Evolutionary conservation across 148 eudicot genomes (phyloP), one percentile per base, ranked within the genome.

Genomic region (Talinum fruticosum): DNA sequence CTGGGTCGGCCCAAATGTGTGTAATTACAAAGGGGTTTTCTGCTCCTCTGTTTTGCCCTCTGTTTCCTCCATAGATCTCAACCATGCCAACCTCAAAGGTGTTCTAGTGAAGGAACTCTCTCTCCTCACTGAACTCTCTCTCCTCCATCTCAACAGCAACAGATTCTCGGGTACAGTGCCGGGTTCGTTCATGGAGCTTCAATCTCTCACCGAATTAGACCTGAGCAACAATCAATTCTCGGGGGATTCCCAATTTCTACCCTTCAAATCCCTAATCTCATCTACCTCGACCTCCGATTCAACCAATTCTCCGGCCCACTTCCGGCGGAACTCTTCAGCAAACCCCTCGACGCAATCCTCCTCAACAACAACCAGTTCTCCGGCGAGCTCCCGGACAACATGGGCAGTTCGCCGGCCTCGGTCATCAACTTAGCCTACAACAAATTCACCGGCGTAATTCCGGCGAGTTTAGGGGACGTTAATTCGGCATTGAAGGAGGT

Each of bases 1-100:
- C 4, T 95, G 97, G 99, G 87, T 83, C 2, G 99, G 99, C 36
- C 80, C 94, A 26, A 82, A 92, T 85, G 97, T 95, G 62, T 95
- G 99, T 49, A 76, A 80, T 53, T 95, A 95, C 81, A 88, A 74
- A 71, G 96, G 97, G 2, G 83, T 95, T 10, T 95, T 91, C 57
- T 95, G 99, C 69, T 78, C 75, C 35, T 77, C 84, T 57, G 51
- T 54, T 66, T 66, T 5, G 30, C 62, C 69, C 59, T 65, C 75
- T 41, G 87, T 92, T 15, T 83, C 87, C 8, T 86, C 88, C 34
- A 89, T 95, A 75, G 99, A 95, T 85, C 96, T 95, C 66, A 95
- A 95, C 87, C 87, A 81, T 59, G 99, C 90, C 1, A 90, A 90
- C 21, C 85, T 95, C 23, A 82, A 74, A 30, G 99, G 96, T 0